Base-by-base conservation (phyloP, 2,329 filamentous ascomycete genomes). In the Pseudonectria buxi region DNA sequence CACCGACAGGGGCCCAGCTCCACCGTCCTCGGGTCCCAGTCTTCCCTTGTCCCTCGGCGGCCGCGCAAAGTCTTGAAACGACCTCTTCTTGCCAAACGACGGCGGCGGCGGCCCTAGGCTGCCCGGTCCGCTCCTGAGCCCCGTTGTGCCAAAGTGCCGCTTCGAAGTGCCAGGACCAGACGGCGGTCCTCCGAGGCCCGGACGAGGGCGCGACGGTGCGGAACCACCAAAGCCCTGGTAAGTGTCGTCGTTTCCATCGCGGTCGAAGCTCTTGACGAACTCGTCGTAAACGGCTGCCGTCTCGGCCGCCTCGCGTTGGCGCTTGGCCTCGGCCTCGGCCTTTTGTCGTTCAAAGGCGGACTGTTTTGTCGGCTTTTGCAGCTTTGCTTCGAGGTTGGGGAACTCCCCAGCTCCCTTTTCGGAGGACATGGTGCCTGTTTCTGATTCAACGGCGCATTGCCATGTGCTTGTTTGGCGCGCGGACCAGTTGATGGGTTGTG, bases 261-360 rank as follows among this genome's bases (percentile, higher is more conserved):
- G 68, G 29, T 79, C 80, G 50, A 86, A 85, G 36, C 74, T 87
- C 61, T 90, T 90, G 37, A 92, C 78, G 48, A 95, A 95, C 46
- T 90, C 86, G 49, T 87, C 79, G 59, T 89, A 85, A 1, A 88
- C 86, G 15, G 86, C 87, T 14, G 84, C 86, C 6, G 86, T 94
- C 63, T 95, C 89, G 47, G 83, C 86, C 53, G 83, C 83, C 61
- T 94, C 89, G 47, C 86, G 76, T 49, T 77, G 74, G 40, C 85
- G 81, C 65, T 95, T 95, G 15, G 86, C 87, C 67, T 94, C 87
- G 37, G 85, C 86, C 58, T 94, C 87, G 40, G 86, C 86, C 59
- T 85, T 87, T 59, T 94, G 85, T 50, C 82, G 81, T 64, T 95
- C 89, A 58, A 94, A 95, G 16, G 83, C 73, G 14, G 87, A 94